Evolutionary conservation across 345 rosid species (phyloP).

Genomic region (Pistacia atlantica): DNA sequence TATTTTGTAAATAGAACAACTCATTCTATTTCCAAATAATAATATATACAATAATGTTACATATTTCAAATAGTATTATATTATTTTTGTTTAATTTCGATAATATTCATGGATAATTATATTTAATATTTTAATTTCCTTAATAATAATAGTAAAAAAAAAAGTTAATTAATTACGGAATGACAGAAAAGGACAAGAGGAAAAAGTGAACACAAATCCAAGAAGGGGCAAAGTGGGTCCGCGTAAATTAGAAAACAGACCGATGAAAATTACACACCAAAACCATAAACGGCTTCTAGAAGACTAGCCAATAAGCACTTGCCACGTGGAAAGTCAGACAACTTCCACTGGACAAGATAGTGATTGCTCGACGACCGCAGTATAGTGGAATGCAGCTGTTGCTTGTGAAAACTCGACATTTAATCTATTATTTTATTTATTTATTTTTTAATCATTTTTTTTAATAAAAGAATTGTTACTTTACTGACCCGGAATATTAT

Average conservation of each 20-base stretch:
- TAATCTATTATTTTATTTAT: too few relatives aligned
- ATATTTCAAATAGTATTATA: too few relatives aligned
- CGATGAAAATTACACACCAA: background rate
- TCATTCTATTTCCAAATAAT: too few relatives aligned
- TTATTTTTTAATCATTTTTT: too few relatives aligned
- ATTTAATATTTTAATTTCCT: too few relatives aligned
- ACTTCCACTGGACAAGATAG: background rate
- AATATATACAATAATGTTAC: too few relatives aligned
- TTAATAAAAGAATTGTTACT: too few relatives aligned
- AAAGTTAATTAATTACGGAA: background rate
- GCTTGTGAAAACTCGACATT: background rate
- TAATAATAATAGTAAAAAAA: too few relatives aligned
- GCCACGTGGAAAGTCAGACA: background rate
- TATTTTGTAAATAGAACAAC: too few relatives aligned
- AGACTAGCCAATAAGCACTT: background rate
- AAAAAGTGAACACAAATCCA: background rate
- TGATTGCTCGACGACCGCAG: background rate
- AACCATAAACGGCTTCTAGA: background rate
- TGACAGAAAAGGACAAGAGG: background rate
- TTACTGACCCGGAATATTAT: too few relatives aligned
- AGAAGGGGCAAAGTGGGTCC: background rate
- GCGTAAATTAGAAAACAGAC: background rate
- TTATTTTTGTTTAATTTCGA: too few relatives aligned
- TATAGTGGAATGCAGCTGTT: background rate
- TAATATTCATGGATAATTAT: too few relatives aligned